These are phyloP conservation scores for Lathyrus oleraceus DNA, from an alignment of 306 rosid species.

Conservation along the genomic window DNA sequence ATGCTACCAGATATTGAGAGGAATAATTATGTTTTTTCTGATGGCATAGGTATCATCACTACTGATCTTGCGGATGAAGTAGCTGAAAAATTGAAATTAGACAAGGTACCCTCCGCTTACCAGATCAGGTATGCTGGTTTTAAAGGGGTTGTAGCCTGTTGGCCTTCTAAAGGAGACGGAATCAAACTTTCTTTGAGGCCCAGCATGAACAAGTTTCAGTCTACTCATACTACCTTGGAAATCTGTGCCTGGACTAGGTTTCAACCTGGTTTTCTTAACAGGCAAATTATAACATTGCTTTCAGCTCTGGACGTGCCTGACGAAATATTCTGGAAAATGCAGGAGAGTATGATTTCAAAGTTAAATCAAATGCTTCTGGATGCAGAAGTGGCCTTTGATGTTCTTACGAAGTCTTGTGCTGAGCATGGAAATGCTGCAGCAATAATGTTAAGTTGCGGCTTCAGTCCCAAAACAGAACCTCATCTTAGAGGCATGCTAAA, in stretches of 20 bases:
- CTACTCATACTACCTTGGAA: constrained; percentile 62
- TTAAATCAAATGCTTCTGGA: constrained; percentile 62
- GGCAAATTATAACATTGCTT: constrained; percentile 80
- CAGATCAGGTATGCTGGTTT: constrained; percentile 89
- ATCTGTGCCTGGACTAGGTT: constrained; percentile 89
- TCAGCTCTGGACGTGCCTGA: constrained; percentile 64
- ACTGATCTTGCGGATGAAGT: constrained; percentile 82
- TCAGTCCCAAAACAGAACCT: constrained; percentile 80
- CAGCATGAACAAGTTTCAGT: constrained; percentile 73
- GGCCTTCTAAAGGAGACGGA: constrained; percentile 70
- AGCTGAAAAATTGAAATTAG: constrained; percentile 69
- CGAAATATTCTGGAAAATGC: constrained; percentile 75
- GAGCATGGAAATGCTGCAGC: constrained; percentile 85
- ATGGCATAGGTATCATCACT: constrained; percentile 83
- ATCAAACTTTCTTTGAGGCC: constrained; percentile 62
- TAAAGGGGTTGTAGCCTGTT: constrained; percentile 85
- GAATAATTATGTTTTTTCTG: constrained; percentile 62
- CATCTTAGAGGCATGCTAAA: constrained; percentile 80
- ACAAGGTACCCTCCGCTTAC: constrained; percentile 68
- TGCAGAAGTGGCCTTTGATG: constrained; percentile 67
- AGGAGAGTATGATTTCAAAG: constrained; percentile 68
- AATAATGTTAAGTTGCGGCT: constrained; percentile 92
- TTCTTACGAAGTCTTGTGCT: constrained; percentile 78
- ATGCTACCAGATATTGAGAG: constrained; percentile 57
- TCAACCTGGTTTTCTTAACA: constrained; percentile 85